These are phyloP conservation scores for Penicillium sp. DNA, from an alignment of 2,329 filamentous ascomycete species.

Conservation along the genomic window DNA sequence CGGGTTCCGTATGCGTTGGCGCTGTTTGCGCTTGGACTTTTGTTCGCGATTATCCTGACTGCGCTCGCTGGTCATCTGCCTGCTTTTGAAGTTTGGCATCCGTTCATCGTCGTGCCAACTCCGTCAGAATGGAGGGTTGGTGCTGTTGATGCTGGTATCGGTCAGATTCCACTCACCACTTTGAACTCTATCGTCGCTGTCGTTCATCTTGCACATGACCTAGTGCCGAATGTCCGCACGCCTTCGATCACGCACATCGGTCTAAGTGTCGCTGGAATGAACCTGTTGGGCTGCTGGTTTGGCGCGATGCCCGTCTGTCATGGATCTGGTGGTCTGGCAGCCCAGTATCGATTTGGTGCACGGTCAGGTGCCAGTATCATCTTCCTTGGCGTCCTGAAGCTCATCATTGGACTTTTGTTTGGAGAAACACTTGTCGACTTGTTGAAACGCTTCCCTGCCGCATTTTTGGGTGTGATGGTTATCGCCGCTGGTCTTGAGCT, in stretches of 20 bases:
- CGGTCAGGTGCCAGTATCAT: constrained; percentile 83
- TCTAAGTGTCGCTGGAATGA: constrained; percentile 79
- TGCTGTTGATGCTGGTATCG: constrained; percentile 68
- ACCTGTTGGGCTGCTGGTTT: constrained; percentile 83
- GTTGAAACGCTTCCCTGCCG: constrained; percentile 70
- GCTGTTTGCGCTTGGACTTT: constrained; percentile 67
- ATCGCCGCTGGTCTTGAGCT: constrained; percentile 86
- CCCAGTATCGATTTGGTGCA: constrained; percentile 87
- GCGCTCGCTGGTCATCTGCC: constrained; percentile 45
- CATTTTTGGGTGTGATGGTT: constrained; percentile 82
- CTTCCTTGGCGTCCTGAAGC: constrained; percentile 72
- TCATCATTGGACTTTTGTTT: constrained; percentile 72
- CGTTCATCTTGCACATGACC: constrained; percentile 72
- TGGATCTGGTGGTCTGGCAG: constrained; percentile 85
- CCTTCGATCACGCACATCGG: constrained; percentile 77
- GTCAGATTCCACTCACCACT: constrained; percentile 86
- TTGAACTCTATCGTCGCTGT: constrained; percentile 92
- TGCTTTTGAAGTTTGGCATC: constrained; percentile 60
- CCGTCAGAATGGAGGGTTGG: constrained; percentile 52
- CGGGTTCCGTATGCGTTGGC: constrained; percentile 76
- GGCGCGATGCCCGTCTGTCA: constrained; percentile 96
- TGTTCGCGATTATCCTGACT: constrained; percentile 58
- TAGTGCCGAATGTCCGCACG: constrained; percentile 67
- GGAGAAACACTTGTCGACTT: constrained; percentile 72
- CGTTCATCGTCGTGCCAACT: constrained; percentile 52